Conservation (phyloP, 1,284 basidiomycete species). For the Ceratorhiza oryzae-sativae region DNA sequence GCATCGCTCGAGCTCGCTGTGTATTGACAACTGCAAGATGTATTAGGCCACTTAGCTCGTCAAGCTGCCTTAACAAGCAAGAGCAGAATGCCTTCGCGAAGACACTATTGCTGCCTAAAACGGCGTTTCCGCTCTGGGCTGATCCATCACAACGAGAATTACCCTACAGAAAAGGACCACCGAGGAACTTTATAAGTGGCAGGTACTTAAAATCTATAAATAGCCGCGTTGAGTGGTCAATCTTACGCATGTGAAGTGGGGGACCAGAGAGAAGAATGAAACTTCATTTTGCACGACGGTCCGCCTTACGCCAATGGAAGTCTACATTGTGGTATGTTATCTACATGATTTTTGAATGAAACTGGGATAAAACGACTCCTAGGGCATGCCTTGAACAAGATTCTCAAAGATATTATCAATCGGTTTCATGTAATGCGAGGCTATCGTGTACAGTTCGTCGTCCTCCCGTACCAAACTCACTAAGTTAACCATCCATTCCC, state of each 20-base stretch:
- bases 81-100: slow-evolving; percentile 58
- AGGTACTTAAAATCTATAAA: slow-evolving; percentile 61
- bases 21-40: not conserved
- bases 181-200: slow-evolving; percentile 83
- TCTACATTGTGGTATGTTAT: slow-evolving; percentile 84
- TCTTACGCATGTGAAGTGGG: slow-evolving; percentile 56
- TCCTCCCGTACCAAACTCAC: not conserved
- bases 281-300: slow-evolving; percentile 93
- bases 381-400: slow-evolving; percentile 98
- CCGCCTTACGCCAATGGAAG: slow-evolving; percentile 98
- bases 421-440: slow-evolving; percentile 86
- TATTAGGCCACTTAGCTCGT: not conserved
- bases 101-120: slow-evolving; percentile 85
- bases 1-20: slow-evolving; percentile 28
- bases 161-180: slow-evolving; percentile 72
- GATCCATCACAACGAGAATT: slow-evolving; percentile 71
- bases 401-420: slow-evolving; percentile 95
- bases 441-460: slow-evolving; percentile 78
- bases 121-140: slow-evolving; percentile 78
- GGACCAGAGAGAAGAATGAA: slow-evolving; percentile 64
- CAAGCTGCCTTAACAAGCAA: not conserved
- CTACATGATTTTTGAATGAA: not conserved
- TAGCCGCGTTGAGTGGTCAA: not conserved
- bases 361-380: not conserved
- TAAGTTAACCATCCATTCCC: slow-evolving; percentile 2